Conservation (phyloP, 441 rosid genomes). For the Euphorbia corollata region DNA sequence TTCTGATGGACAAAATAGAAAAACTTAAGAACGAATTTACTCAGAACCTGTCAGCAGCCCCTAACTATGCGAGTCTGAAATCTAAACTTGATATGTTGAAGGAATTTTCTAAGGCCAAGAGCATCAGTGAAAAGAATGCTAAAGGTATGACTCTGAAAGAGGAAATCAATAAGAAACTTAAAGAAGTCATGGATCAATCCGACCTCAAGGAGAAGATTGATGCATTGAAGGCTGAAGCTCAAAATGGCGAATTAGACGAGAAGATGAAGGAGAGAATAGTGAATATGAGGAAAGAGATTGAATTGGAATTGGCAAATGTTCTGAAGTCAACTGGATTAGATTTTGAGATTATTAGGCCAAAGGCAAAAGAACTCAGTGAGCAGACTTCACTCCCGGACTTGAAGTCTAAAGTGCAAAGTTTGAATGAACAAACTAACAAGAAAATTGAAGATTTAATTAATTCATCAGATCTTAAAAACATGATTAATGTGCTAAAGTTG, state of each 20-base stretch:
- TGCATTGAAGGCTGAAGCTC: constrained; percentile 46
- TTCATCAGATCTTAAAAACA: constrained; percentile 52
- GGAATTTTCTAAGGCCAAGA: constrained; percentile 56
- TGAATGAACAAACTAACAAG: constrained; percentile 47
- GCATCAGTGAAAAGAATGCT: constrained; percentile 31
- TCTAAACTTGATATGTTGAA: constrained; percentile 63
- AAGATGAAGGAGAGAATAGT: constrained; percentile 45
- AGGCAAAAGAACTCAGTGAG: constrained; percentile 26
- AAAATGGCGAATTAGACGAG: constrained; percentile 43
- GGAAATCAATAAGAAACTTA: constrained; percentile 52
- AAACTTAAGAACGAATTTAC: constrained; percentile 58
- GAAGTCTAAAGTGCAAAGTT: constrained; percentile 33
- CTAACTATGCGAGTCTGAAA: constrained; percentile 52
- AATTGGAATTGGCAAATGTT: constrained; percentile 41
- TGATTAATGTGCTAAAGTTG: constrained; percentile 54
- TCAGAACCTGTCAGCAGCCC: constrained; percentile 41
- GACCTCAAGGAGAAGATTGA: constrained; percentile 61
- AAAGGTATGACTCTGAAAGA: constrained; percentile 35
- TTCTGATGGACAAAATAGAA: constrained; percentile 45
- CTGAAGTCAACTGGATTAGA: constrained; percentile 56
- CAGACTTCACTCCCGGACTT: constrained; percentile 27
- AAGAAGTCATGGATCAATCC: constrained; percentile 47
- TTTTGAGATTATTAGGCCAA: constrained; percentile 32
- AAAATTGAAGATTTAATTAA: constrained; percentile 40
- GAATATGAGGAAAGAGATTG: constrained; percentile 41